phyloP scores from a whole-genome alignment of 805 yeast genomes.

The Cyberlindnera veronae region DNA sequence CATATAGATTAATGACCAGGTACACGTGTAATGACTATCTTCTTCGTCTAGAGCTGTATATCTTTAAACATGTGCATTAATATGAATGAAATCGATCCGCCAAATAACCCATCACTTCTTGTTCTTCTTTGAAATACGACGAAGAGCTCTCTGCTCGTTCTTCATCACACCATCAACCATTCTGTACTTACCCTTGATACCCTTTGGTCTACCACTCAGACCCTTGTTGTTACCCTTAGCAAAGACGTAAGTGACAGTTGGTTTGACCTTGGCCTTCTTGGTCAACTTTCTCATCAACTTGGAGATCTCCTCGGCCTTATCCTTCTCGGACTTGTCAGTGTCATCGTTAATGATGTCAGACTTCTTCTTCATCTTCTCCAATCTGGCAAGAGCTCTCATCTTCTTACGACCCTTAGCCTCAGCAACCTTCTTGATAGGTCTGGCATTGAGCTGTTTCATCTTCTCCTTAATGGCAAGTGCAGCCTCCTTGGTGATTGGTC shows the following conservation, averaged over 20 bases:
- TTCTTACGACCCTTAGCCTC: slow-evolving; percentile 97
- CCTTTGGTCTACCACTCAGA: slow-evolving; percentile 91
- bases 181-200: slow-evolving; percentile 95
- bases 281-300: slow-evolving; percentile 78
- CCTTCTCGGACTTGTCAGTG: slow-evolving; percentile 80
- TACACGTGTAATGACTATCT: too few relatives aligned
- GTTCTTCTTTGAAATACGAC: slow-evolving; percentile 83
- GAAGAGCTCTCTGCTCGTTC: slow-evolving; percentile 93
- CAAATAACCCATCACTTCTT: slow-evolving; percentile 42
- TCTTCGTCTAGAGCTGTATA: too few relatives aligned
- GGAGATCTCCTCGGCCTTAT: slow-evolving; percentile 90
- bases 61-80: not conserved
- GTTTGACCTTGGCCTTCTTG: slow-evolving; percentile 67
- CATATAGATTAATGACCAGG: too few relatives aligned
- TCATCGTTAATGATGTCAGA: slow-evolving; percentile 90
- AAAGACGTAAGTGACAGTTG: slow-evolving; percentile 83
- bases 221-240: slow-evolving; percentile 87
- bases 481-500: slow-evolving; percentile 96
- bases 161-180: slow-evolving; percentile 99
- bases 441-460: slow-evolving; percentile 79
- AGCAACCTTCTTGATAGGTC: slow-evolving; percentile 97
- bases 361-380: slow-evolving; percentile 89
- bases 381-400: slow-evolving; percentile 82
- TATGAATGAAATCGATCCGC: too few relatives aligned
- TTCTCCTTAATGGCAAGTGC: slow-evolving; percentile 74